Percentiles rank a stretch among this genome's conserved stretches.
Conservation (phyloP, 352 stramenopile species). For the Globisporangium orthogonon region DNA sequence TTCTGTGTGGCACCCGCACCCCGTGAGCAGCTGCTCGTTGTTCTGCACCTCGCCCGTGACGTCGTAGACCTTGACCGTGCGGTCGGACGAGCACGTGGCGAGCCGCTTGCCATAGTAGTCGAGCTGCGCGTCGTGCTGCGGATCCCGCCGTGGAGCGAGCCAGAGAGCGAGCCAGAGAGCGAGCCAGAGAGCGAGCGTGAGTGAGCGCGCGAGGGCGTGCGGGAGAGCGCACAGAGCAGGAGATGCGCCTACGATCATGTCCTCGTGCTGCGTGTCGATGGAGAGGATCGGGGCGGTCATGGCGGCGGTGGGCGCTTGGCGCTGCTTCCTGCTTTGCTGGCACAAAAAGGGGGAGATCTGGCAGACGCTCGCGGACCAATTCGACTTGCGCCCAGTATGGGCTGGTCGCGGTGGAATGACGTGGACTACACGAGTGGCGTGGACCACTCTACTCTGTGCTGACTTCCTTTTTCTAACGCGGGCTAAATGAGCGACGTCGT, state of each 20-base stretch:
- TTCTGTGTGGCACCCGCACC: constrained; percentile 20
- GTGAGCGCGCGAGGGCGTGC: not conserved
- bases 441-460: too few species aligned
- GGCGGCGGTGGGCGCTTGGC: constrained; percentile 5
- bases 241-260: constrained; percentile 88
- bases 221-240: not conserved
- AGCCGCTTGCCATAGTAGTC: constrained; percentile 99
- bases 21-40: constrained; percentile 83
- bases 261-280: constrained; percentile 97
- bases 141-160: constrained; percentile 10
- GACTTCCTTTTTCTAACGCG: too few species aligned
- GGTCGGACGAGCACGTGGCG: constrained; percentile 97
- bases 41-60: constrained; percentile 89
- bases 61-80: constrained; percentile 97
- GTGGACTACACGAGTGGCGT: too few species aligned
- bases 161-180: not conserved
- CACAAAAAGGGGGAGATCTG: constrained; percentile 6
- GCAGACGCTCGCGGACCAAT: not conserved
- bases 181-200: not conserved
- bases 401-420: too few species aligned
- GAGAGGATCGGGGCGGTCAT: constrained; percentile 85
- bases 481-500: too few species aligned
- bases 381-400: not conserved
- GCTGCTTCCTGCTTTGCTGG: constrained; percentile 18
- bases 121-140: constrained; percentile 95